Percentiles rank a stretch among this genome's conserved stretches.
Conservation (phyloP, 1,284 basidiomycete genomes). For the Malassezia equina region DNA sequence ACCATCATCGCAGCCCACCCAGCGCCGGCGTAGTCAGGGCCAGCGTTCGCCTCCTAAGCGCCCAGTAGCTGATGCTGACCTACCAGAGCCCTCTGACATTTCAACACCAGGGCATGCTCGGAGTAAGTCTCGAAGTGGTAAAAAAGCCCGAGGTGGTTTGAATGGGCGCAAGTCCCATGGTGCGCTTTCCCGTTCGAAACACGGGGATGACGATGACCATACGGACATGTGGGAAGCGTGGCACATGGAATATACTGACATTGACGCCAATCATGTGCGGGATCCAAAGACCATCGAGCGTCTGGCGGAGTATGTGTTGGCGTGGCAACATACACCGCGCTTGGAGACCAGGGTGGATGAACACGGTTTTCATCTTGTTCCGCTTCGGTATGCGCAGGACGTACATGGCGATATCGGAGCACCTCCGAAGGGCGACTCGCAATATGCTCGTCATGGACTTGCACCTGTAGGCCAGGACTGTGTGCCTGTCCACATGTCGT, state of each 20-base stretch:
- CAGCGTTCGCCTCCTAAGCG: neutral
- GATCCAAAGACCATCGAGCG: conserved; percentile 17
- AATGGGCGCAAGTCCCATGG: conserved; percentile 17
- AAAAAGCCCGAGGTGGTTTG: conserved; percentile 11
- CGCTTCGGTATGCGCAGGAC: neutral
- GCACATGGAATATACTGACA: conserved; percentile 43
- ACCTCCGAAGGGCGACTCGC: neutral
- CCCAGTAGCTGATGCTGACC: neutral
- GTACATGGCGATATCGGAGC: neutral
- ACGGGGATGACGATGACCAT: conserved; percentile 19
- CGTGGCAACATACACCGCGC: neutral
- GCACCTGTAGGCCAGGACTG: conserved; percentile 33
- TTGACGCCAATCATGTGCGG: conserved; percentile 29
- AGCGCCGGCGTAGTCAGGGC: neutral
- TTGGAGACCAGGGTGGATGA: neutral
- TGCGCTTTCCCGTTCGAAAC: conserved; percentile 17
- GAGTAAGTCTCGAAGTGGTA: conserved; percentile 17
- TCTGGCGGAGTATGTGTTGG: conserved; percentile 13
- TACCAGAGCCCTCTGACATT: neutral
- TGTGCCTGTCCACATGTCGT: conserved; percentile 29
- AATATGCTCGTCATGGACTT: conserved; percentile 16
- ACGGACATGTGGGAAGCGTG: conserved; percentile 41
- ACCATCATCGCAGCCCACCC: neutral
- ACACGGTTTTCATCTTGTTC: neutral
- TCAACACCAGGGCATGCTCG: conserved; percentile 6